Conservation (phyloP, 2,329 filamentous ascomycete genomes). For the Rasamsonia emersonii region DNA sequence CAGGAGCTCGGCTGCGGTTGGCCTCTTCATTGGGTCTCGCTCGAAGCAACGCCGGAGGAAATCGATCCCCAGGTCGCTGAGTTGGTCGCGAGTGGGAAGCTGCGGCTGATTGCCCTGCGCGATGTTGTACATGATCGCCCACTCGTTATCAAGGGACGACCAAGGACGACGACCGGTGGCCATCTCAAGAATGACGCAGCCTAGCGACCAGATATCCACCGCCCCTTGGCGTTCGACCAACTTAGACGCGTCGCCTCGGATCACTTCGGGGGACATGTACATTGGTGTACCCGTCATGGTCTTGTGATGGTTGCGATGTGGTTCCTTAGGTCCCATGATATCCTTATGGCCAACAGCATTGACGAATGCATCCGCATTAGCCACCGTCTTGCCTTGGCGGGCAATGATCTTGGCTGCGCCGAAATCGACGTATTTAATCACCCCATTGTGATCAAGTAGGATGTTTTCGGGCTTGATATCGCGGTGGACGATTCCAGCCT, state of each 20-base stretch:
- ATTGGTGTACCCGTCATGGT: conserved; percentile 97
- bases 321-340: conserved; percentile 20
- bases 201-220: conserved; percentile 92
- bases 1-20: conserved; percentile 77
- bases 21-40: conserved; percentile 68
- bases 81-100: conserved; percentile 70
- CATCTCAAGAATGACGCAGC: conserved; percentile 97
- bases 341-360: conserved; percentile 33
- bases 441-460: conserved; percentile 89
- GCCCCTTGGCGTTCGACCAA: conserved; percentile 69
- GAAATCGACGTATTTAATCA: conserved; percentile 99
- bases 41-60: conserved; percentile 83
- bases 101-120: conserved; percentile 90
- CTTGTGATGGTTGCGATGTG: conserved; percentile 54
- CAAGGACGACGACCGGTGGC: conserved; percentile 88
- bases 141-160: conserved; percentile 95
- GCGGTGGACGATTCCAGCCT: conserved; percentile 84
- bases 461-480: conserved; percentile 99
- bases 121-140: conserved; percentile 99
- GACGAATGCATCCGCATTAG: conserved; percentile 52
- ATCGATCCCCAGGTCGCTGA: conserved; percentile 76
- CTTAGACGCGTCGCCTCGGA: conserved; percentile 75
- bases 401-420: conserved; percentile 96
- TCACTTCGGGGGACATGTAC: conserved; percentile 99
- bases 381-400: conserved; percentile 79